Percentiles rank a stretch among this genome's conserved stretches.
These are phyloP conservation scores for Colletotrichum coccodes DNA, from an alignment of 2,329 filamentous ascomycete species.

Conservation along the genomic window DNA sequence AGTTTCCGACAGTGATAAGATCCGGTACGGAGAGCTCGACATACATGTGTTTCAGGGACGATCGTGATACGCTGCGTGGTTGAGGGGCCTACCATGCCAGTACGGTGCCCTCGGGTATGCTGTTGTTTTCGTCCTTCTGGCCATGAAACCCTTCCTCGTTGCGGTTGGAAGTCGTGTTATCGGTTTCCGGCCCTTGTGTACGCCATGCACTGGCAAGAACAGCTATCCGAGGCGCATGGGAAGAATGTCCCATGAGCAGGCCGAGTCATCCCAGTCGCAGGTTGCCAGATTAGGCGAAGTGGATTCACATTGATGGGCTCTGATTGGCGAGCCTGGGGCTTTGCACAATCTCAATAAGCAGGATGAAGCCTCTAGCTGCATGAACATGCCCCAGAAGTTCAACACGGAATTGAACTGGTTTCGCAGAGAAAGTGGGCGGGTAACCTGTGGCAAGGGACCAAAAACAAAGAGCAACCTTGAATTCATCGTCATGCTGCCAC, in stretches of 20 bases:
- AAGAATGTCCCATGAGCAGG: not conserved
- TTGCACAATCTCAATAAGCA: not conserved
- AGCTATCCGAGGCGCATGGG: too few relatives aligned
- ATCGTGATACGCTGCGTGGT: too few relatives aligned
- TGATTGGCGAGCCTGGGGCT: not conserved
- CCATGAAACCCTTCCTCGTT: too few relatives aligned
- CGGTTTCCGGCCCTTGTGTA: too few relatives aligned
- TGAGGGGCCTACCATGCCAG: too few relatives aligned
- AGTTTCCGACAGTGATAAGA: too few relatives aligned
- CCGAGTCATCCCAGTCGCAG: not conserved
- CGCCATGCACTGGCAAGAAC: too few relatives aligned
- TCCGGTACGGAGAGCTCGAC: too few relatives aligned
- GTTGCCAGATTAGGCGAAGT: slow-evolving; percentile 16
- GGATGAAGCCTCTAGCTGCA: slow-evolving; percentile 1
- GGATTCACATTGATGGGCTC: not conserved
- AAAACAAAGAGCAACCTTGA: not conserved
- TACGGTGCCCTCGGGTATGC: too few relatives aligned
- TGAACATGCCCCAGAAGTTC: not conserved
- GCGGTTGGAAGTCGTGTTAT: too few relatives aligned
- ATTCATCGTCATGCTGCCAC: not conserved
- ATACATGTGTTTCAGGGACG: too few relatives aligned
- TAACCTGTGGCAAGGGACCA: not conserved
- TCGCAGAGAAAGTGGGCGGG: not conserved
- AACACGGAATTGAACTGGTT: not conserved
- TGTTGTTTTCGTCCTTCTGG: too few relatives aligned